These are phyloP conservation scores for Aspergillus sclerotiicarbonarius DNA, from an alignment of 495 filamentous ascomycete genomes.

Conservation along the genomic window DNA sequence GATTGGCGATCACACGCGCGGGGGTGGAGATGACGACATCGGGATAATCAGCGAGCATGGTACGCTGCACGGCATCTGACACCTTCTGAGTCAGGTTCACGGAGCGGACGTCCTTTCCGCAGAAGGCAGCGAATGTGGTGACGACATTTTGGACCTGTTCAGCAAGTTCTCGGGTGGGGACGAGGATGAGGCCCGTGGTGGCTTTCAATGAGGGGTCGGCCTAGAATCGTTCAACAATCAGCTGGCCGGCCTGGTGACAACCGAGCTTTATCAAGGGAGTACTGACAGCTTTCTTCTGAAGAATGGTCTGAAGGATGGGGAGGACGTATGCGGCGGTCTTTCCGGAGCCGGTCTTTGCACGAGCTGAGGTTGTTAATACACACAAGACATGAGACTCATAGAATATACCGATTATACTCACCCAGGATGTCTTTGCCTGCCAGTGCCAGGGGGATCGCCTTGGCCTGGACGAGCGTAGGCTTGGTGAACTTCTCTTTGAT, in stretches of 20 bases:
- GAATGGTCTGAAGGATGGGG: conserved; percentile 76
- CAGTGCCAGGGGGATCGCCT: conserved; percentile 86
- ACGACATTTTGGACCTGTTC: conserved; percentile 79
- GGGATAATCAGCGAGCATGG: conserved; percentile 81
- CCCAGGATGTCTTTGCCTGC: conserved; percentile 87
- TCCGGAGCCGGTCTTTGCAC: conserved; percentile 88
- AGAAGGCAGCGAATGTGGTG: conserved; percentile 71
- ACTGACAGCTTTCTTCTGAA: conserved; percentile 70
- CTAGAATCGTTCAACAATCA: conserved; percentile 17
- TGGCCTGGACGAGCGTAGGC: conserved; percentile 82
- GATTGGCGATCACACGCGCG: conserved; percentile 65
- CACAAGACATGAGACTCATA: background rate
- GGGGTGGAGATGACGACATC: conserved; percentile 91
- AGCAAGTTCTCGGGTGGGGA: conserved; percentile 91
- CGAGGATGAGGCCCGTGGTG: conserved; percentile 76
- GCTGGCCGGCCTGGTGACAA: background rate
- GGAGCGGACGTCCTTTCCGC: conserved; percentile 74
- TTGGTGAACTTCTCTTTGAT: conserved; percentile 77
- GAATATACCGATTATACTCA: conserved; percentile 21
- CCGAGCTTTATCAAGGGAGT: background rate
- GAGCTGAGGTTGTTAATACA: conserved; percentile 50
- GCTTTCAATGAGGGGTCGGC: conserved; percentile 41
- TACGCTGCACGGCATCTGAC: conserved; percentile 78
- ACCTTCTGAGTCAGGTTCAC: conserved; percentile 87
- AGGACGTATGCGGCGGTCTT: conserved; percentile 98